A percentile compares a stretch with the other conserved stretches of the same genome.
Evolutionary conservation across 208 protist genomes (phyloP).

Genomic region (Crithidia sp.): DNA sequence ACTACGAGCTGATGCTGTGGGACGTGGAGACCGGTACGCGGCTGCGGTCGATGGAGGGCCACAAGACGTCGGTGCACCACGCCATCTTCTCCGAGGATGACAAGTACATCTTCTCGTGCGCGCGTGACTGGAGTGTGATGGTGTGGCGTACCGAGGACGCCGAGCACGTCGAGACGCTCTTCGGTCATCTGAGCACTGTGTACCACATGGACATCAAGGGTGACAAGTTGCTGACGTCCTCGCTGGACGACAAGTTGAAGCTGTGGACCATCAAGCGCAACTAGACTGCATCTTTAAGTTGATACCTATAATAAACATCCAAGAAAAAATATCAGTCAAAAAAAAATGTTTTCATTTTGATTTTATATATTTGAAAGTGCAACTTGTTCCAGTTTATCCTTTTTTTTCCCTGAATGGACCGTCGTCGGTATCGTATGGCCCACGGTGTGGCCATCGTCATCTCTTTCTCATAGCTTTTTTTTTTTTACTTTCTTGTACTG

Average conservation of each 20-base stretch:
- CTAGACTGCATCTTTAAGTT: slow-evolving; percentile 6
- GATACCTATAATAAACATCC: no score
- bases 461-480: slow-evolving; percentile 11
- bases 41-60: slow-evolving; percentile 65
- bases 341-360: no score
- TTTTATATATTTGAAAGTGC: no score
- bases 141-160: slow-evolving; percentile 73
- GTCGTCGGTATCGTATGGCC: no score
- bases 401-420: no score
- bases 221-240: slow-evolving; percentile 81
- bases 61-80: slow-evolving; percentile 84
- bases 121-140: slow-evolving; percentile 84
- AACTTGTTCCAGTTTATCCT: no score
- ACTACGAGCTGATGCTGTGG: slow-evolving; percentile 87
- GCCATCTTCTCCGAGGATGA: slow-evolving; percentile 80
- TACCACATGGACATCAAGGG: slow-evolving; percentile 82
- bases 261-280: slow-evolving; percentile 71
- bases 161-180: slow-evolving; percentile 75
- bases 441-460: background rate
- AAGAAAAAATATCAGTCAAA: no score
- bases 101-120: slow-evolving; percentile 87
- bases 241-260: slow-evolving; percentile 86
- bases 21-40: slow-evolving; percentile 51
- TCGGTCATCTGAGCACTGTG: slow-evolving; percentile 82
- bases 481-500: slow-evolving; percentile 4